Conservation (phyloP, 2,329 filamentous ascomycete species). For the Daldinia eschscholtzii region DNA sequence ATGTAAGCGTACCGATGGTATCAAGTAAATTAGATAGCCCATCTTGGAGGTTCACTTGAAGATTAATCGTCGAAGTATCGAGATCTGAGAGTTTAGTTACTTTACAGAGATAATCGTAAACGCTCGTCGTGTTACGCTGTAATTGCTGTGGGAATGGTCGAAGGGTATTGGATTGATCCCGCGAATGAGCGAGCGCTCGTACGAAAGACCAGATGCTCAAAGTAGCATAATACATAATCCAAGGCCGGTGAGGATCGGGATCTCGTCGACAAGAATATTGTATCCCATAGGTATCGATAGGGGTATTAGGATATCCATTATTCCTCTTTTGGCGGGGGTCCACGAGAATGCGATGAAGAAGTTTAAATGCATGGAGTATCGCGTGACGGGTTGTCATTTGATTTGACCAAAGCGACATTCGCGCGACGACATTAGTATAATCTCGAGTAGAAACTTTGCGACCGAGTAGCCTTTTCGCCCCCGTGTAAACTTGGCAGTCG, state of each 20-base stretch:
- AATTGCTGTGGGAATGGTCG: constrained; percentile 53
- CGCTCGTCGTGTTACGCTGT: constrained; percentile 51
- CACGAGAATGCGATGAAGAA: constrained; percentile 81
- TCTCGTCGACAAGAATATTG: constrained; percentile 83
- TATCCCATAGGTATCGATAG: constrained; percentile 54
- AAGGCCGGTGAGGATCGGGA: constrained; percentile 84
- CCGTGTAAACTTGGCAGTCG: constrained; percentile 90
- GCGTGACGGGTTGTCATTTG: constrained; percentile 82
- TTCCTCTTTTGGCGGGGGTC: constrained; percentile 58
- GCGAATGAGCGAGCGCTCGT: constrained; percentile 75
- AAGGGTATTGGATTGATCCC: constrained; percentile 67
- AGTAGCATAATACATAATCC: constrained; percentile 90
- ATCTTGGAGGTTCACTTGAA: constrained; percentile 71
- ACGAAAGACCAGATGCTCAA: constrained; percentile 91
- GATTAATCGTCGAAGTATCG: constrained; percentile 68
- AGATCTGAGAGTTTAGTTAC: constrained; percentile 79
- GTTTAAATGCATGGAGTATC: constrained; percentile 85
- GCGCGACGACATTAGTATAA: constrained; percentile 76
- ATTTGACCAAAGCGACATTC: constrained; percentile 85
- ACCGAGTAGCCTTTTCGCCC: constrained; percentile 80
- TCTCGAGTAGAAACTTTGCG: constrained; percentile 82
- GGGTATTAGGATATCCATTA: constrained; percentile 45
- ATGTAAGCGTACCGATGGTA: constrained; percentile 58
- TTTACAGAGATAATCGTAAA: constrained; percentile 66
- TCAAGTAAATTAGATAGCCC: constrained; percentile 62